A percentile compares a stretch with the other conserved stretches of the same genome.
These are phyloP conservation scores for Colletotrichum sojae DNA, from an alignment of 2,329 filamentous ascomycete species.

Conservation along the genomic window DNA sequence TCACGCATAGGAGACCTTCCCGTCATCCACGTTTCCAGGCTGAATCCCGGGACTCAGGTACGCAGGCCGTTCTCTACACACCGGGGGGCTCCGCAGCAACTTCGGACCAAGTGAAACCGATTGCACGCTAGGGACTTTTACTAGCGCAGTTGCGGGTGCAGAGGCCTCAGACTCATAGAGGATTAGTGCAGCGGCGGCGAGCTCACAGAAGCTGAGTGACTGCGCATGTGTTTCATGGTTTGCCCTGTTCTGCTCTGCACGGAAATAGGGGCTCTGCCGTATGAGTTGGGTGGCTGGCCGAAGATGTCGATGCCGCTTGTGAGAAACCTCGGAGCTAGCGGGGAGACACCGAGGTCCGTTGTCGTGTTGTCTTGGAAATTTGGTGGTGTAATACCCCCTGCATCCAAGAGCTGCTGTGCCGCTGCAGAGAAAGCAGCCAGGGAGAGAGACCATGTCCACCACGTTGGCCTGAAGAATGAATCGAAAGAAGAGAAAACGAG, in stretches of 20 bases:
- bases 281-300: slow-evolving; percentile 2
- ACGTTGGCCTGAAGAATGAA: slow-evolving; percentile 20
- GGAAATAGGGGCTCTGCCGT: slow-evolving; percentile 17
- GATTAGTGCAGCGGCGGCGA: neutral
- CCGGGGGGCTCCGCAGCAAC: slow-evolving; percentile 21
- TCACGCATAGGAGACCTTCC: neutral
- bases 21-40: slow-evolving; percentile 6
- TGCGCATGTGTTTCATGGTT: neutral
- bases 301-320: neutral
- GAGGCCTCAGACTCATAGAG: neutral
- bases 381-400: neutral
- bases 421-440: slow-evolving; percentile 1
- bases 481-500: neutral
- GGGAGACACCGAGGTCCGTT: neutral
- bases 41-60: slow-evolving; percentile 22
- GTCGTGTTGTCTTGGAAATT: neutral
- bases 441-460: slow-evolving; percentile 8
- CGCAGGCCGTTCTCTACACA: neutral
- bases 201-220: neutral
- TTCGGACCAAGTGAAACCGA: slow-evolving; percentile 31
- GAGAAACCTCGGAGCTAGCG: neutral
- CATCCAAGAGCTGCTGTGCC: slow-evolving; percentile 15
- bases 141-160: slow-evolving; percentile 13
- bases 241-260: neutral
- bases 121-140: slow-evolving; percentile 10